Conservation (phyloP, 2,329 filamentous ascomycete species). For the Sarocladium strictum region DNA sequence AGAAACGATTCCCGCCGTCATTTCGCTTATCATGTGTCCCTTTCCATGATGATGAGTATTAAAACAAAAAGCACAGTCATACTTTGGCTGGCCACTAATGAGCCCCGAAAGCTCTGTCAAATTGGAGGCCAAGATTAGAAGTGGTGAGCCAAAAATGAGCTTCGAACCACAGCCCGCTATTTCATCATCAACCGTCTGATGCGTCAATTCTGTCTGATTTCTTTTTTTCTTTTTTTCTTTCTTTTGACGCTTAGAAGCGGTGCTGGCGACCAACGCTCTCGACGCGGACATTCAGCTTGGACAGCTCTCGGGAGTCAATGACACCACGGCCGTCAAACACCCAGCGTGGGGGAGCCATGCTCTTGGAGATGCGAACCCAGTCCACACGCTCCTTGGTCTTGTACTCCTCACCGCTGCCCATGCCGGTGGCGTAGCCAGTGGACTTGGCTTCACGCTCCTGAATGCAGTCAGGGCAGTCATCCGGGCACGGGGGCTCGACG, state of each 20-base stretch:
- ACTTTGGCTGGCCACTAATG: neutral
- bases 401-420: slow-evolving; percentile 38
- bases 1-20: neutral
- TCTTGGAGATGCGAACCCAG: slow-evolving; percentile 43
- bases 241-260: slow-evolving; percentile 26
- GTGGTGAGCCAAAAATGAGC: neutral
- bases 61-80: neutral
- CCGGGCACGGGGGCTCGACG: slow-evolving; percentile 37
- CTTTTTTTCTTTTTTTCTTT: neutral
- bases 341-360: slow-evolving; percentile 49
- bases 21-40: neutral
- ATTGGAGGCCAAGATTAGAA: neutral
- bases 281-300: slow-evolving; percentile 44
- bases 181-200: slow-evolving; percentile 5
- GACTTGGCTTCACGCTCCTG: slow-evolving; percentile 32
- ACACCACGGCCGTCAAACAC: slow-evolving; percentile 52
- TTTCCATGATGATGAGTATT: neutral
- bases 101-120: neutral
- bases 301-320: slow-evolving; percentile 41
- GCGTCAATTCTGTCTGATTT: neutral
- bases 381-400: slow-evolving; percentile 42
- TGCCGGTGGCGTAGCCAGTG: slow-evolving; percentile 34
- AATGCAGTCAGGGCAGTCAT: slow-evolving; percentile 44
- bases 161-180: neutral
- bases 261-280: slow-evolving; percentile 47